Percentiles rank a stretch among this genome's conserved stretches.
Evolutionary conservation across 306 rosid species (phyloP).

Genomic region (Heteromeles arbutifolia): DNA sequence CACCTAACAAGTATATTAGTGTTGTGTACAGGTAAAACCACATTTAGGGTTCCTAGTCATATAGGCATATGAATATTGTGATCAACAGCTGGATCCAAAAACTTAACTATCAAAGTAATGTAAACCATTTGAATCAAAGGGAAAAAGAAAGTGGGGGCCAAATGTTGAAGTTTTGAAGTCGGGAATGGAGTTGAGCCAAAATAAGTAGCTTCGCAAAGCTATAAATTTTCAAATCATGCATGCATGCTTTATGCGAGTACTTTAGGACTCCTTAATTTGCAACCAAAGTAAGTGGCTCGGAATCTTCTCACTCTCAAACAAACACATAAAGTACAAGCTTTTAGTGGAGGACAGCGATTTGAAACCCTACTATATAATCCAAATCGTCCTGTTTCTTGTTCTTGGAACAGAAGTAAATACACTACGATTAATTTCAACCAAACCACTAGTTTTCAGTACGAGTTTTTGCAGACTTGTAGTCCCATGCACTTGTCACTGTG

Average conservation of each 20-base stretch:
- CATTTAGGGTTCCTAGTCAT: background rate
- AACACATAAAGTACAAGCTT: background rate
- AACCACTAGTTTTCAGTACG: background rate
- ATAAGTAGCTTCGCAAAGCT: background rate
- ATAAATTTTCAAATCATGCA: background rate
- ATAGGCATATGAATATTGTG: background rate
- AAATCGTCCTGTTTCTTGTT: background rate
- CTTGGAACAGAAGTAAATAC: background rate
- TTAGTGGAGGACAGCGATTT: slow-evolving; percentile 3
- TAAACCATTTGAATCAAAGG: background rate
- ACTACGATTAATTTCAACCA: background rate
- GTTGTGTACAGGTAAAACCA: background rate
- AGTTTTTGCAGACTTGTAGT: background rate
- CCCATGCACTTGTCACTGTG: background rate
- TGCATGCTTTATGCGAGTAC: background rate
- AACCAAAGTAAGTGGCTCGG: background rate
- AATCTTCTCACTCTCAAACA: slow-evolving; percentile 2
- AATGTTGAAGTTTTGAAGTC: background rate
- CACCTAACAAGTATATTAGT: too few relatives aligned
- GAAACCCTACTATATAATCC: background rate
- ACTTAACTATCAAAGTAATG: background rate
- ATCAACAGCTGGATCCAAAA: slow-evolving; percentile 18
- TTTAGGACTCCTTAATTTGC: background rate
- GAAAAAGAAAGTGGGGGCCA: background rate
- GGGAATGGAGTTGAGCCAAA: background rate